Base-by-base conservation (phyloP, 495 filamentous ascomycete species). In the Massariosphaeria phaeospora region DNA sequence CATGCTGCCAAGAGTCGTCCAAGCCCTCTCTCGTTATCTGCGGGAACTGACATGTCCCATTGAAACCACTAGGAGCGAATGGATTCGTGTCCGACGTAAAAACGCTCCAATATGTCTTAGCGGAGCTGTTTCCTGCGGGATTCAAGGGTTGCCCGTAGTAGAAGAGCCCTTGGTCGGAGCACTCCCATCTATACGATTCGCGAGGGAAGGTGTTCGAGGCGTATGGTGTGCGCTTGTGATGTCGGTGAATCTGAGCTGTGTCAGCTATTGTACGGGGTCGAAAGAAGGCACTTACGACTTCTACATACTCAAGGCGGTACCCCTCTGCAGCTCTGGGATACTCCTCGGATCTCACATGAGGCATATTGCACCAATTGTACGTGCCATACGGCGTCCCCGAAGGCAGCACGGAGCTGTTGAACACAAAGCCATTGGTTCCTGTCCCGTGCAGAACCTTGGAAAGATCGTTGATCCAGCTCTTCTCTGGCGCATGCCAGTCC, bases 331-430 rank as follows among this genome's bases (percentile, higher is more conserved):
- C 71, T 35, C 66, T 70, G 17, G 72, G 64, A 59, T 87, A 88
- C 55, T 83, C 79, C 2, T 61, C 59, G 38, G 47, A 58, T 11
- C 82, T 73, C n/a, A 84, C 79, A 68, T 87, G 84, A 11, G 84
- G 84, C 84, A 86, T 88, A 59, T 87, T 85, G 65, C 84, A 88
- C 76, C 79, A 88, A 62, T 86, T 83, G 68, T 86, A 86, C 20
- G 68, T 69, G 12, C 80, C 77, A 61, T 80, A 81, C 27, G 70
- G 50, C 12, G 46, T 55, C 3, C 64, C 66, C 17, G 65, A 65
- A 0, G 79, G 75, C 1, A 73, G 72, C 20, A 64, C 51, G 9
- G 82, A 84, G 40, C 71, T 71, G 59, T 84, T 78, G 69, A 79
- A 88, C 23, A 85, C 72, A 61, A 84, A 86, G 11, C 79, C 81